phyloP scores from a whole-genome alignment of 2,329 filamentous ascomycete species.

The Fusarium newnesense region DNA sequence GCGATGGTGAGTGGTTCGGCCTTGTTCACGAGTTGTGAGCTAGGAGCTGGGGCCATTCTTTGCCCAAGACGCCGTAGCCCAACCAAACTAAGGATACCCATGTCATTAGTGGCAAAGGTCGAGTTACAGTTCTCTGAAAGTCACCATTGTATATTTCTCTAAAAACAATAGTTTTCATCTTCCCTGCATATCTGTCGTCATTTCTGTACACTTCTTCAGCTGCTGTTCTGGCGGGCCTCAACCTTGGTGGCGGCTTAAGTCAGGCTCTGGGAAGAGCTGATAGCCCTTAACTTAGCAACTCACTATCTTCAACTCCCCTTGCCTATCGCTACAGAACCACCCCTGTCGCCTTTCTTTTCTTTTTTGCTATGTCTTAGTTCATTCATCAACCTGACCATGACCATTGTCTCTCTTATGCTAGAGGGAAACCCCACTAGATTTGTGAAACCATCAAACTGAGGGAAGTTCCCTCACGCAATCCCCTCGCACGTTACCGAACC shows the following conservation, averaged over 20 bases:
- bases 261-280: constrained; percentile 12
- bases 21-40: constrained; percentile 35
- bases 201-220: constrained; percentile 4
- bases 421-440: constrained; percentile 17
- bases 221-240: constrained; percentile 22
- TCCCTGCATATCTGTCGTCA: neutral
- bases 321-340: constrained; percentile 23
- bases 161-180: neutral
- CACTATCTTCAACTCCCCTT: constrained; percentile 19
- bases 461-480: neutral
- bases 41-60: constrained; percentile 16
- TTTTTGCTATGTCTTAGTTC: constrained; percentile 26
- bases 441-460: constrained; percentile 21
- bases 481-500: constrained; percentile 1
- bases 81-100: constrained; percentile 19
- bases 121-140: constrained; percentile 8
- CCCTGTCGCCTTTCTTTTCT: constrained; percentile 31
- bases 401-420: constrained; percentile 26
- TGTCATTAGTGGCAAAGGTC: constrained; percentile 24
- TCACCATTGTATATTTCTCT: neutral
- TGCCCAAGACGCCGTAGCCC: neutral
- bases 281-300: constrained; percentile 17
- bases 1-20: constrained; percentile 16
- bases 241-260: constrained; percentile 9
- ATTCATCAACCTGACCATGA: constrained; percentile 15